Conservation (phyloP, 176 grass and related monocot genomes). For the Avena eriantha region DNA sequence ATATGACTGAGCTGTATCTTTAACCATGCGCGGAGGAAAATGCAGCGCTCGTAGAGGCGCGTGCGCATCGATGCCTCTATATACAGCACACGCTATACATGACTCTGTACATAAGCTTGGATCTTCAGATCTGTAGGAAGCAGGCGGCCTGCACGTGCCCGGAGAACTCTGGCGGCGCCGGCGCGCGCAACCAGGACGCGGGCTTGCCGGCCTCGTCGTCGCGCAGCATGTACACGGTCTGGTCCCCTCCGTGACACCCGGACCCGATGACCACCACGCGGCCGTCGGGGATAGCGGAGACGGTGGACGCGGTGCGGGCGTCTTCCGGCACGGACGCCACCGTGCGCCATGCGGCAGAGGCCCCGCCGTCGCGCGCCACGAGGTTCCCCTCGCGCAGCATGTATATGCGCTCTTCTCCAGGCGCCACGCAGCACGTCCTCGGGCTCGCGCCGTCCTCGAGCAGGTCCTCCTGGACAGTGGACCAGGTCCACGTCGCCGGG, state of each 20-base stretch:
- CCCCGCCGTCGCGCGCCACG: slow-evolving; percentile 47
- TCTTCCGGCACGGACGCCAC: slow-evolving; percentile 67
- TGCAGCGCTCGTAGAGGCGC: background rate
- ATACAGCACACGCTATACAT: background rate
- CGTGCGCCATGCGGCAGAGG: slow-evolving; percentile 40
- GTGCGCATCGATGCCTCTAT: background rate
- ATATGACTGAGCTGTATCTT: background rate
- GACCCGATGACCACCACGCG: slow-evolving; percentile 63
- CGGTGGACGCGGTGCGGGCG: slow-evolving; percentile 38
- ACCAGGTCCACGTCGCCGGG: slow-evolving; percentile 25
- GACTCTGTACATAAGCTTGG: background rate
- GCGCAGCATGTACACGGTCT: slow-evolving; percentile 51
- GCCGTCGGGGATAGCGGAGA: slow-evolving; percentile 41
- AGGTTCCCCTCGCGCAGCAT: slow-evolving; percentile 60
- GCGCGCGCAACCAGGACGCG: slow-evolving; percentile 49
- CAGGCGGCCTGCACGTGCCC: slow-evolving; percentile 73
- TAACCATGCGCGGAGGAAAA: background rate
- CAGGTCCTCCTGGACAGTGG: slow-evolving; percentile 21
- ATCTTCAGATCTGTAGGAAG: slow-evolving; percentile 54
- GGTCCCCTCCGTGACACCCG: slow-evolving; percentile 56
- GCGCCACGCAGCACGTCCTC: slow-evolving; percentile 53
- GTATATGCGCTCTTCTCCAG: slow-evolving; percentile 49
- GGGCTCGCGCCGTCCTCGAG: slow-evolving; percentile 59
- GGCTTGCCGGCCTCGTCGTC: slow-evolving; percentile 43
- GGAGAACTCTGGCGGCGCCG: slow-evolving; percentile 55